phyloP scores from a whole-genome alignment of 192 early-diverging fungal species.

The Pilobolus umbonatus region DNA sequence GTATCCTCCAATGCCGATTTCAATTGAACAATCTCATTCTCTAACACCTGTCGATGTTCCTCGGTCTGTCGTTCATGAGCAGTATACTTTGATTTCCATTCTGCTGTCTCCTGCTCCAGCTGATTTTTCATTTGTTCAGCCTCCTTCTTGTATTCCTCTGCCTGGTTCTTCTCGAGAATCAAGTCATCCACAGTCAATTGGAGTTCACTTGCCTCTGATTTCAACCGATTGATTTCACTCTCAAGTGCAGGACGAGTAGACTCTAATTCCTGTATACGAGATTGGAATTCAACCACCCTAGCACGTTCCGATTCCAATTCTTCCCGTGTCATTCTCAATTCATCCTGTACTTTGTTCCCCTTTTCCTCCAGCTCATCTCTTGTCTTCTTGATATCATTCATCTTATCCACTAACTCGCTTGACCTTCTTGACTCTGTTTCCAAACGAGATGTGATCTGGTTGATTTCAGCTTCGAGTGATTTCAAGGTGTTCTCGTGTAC shows the following conservation, averaged over 20 bases:
- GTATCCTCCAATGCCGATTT: background rate
- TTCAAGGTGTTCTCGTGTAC: background rate
- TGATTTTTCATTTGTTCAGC: background rate
- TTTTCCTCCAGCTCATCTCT: background rate
- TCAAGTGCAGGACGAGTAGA: background rate
- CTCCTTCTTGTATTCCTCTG: background rate
- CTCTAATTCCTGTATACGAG: background rate
- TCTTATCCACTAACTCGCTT: no score
- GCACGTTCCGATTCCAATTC: slow-evolving; percentile 2
- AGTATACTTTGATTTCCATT: background rate
- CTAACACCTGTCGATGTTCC: no score
- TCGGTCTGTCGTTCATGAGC: no score
- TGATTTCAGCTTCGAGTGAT: background rate
- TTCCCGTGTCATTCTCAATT: background rate
- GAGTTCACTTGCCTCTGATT: background rate
- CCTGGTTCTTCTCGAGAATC: slow-evolving; percentile 1
- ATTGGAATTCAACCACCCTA: background rate
- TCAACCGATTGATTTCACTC: background rate
- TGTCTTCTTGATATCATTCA: no score
- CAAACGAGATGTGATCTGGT: background rate
- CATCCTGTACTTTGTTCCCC: background rate
- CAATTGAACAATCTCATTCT: background rate
- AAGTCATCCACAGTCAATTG: background rate
- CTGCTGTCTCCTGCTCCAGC: background rate
- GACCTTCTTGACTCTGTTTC: no score